phyloP scores from a whole-genome alignment of 2,329 filamentous ascomycete genomes.

The Aspergillus ustus region DNA sequence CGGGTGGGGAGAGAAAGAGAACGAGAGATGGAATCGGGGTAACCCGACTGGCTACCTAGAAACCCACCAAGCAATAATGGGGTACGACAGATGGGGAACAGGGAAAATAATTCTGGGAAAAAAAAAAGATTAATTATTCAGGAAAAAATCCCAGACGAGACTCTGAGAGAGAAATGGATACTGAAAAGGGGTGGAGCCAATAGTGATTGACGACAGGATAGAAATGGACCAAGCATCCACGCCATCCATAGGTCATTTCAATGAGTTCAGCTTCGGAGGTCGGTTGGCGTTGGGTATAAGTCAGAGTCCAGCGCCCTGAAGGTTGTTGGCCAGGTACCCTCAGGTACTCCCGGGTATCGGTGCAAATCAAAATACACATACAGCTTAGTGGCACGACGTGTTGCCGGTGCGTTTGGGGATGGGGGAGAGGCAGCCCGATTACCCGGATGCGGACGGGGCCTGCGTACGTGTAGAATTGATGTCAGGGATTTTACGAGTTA shows the following conservation, averaged over 20 bases:
- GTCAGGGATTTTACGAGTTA: neutral
- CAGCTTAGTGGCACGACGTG: conserved; percentile 10
- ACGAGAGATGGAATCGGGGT: conserved; percentile 28
- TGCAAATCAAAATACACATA: conserved; percentile 2
- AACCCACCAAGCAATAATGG: conserved; percentile 24
- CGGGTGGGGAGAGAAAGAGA: conserved; percentile 17
- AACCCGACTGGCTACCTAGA: conserved; percentile 30
- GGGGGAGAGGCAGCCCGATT: conserved; percentile 7
- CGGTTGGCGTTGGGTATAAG: conserved; percentile 8
- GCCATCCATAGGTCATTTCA: conserved; percentile 22
- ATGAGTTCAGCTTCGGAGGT: neutral
- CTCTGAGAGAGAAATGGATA: conserved; percentile 11
- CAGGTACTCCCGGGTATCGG: conserved; percentile 17
- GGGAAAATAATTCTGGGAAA: conserved; percentile 18
- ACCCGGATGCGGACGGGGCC: neutral
- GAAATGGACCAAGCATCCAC: conserved; percentile 14
- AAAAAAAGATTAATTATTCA: conserved; percentile 16
- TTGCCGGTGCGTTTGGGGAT: neutral
- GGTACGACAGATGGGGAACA: conserved; percentile 23
- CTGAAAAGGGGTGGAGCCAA: conserved; percentile 30
- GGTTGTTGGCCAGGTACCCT: neutral
- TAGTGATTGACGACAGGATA: conserved; percentile 19
- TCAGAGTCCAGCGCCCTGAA: neutral
- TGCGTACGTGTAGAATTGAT: conserved; percentile 4
- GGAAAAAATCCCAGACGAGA: conserved; percentile 11